Conservation (phyloP, 1,284 basidiomycete species). For the Phylloporus sp. region DNA sequence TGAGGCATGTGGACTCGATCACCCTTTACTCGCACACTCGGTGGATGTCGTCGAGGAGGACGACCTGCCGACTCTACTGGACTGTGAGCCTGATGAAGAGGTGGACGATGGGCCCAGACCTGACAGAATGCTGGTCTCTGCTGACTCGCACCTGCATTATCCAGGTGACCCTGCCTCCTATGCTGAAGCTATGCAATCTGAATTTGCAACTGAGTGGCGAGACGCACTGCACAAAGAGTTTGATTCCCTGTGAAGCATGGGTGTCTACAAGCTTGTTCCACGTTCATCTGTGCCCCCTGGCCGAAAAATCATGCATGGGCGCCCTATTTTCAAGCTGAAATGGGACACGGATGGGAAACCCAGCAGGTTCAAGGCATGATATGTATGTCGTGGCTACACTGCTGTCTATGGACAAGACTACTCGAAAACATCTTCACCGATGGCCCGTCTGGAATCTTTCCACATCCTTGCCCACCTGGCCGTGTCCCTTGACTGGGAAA, state of each 20-base stretch:
- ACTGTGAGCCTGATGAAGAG: no score
- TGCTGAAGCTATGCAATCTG: no score
- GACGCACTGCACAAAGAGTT: background rate
- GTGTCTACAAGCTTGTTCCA: background rate
- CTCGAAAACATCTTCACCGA: background rate
- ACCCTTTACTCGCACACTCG: no score
- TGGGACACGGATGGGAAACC: background rate
- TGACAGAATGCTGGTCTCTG: no score
- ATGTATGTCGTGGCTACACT: slow-evolving; percentile 3
- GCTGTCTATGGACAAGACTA: slow-evolving; percentile 15
- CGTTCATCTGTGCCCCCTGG: background rate
- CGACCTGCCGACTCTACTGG: no score
- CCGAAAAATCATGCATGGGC: background rate
- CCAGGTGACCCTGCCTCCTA: no score
- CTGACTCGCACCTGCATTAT: no score
- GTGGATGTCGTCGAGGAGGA: no score
- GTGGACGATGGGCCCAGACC: no score
- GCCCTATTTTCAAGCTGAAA: slow-evolving; percentile 9
- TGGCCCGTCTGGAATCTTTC: slow-evolving; percentile 7
- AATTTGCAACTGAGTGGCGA: background rate
- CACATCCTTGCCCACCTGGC: background rate
- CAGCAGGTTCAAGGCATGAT: background rate
- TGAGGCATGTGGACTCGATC: no score
- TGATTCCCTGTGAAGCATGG: background rate
- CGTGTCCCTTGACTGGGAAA: slow-evolving; percentile 5